Evolutionary conservation across 208 protist genomes (phyloP).

Genomic region (Tritrichomonas foetus): DNA sequence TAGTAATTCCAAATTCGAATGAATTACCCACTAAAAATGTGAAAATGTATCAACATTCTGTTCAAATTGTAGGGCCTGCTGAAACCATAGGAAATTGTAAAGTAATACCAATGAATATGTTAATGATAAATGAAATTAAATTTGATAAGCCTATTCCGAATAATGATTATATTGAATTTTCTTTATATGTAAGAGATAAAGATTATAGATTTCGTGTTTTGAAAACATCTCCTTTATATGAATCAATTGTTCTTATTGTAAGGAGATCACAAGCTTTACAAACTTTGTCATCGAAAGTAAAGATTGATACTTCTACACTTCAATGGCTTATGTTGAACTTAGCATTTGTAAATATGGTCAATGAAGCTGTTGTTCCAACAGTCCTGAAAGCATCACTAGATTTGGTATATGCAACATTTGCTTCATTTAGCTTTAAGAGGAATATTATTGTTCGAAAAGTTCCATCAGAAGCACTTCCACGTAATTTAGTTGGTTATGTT

Average conservation of each 20-base stretch:
- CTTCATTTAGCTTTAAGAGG: background rate
- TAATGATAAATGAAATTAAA: background rate
- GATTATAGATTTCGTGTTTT: background rate
- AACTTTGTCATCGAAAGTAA: background rate
- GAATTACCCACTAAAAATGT: no score
- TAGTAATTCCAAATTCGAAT: no score
- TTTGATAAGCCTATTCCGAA: background rate
- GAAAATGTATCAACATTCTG: no score
- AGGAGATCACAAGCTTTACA: background rate
- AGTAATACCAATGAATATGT: no score
- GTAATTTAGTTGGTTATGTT: background rate
- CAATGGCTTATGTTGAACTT: slow-evolving; percentile 15
- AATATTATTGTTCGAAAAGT: background rate
- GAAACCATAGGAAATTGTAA: no score
- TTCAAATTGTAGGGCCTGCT: no score
- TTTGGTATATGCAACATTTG: background rate
- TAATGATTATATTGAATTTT: background rate
- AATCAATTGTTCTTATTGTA: background rate
- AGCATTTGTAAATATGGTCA: background rate
- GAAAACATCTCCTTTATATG: background rate
- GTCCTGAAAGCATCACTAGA: background rate
- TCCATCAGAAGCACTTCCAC: background rate
- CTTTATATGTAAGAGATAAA: background rate
- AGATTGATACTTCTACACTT: slow-evolving; percentile 4
- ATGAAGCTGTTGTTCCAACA: no score